Evolutionary conservation across 768 basidiomycete genomes (phyloP).

Genomic region (Amanita phalloides): DNA sequence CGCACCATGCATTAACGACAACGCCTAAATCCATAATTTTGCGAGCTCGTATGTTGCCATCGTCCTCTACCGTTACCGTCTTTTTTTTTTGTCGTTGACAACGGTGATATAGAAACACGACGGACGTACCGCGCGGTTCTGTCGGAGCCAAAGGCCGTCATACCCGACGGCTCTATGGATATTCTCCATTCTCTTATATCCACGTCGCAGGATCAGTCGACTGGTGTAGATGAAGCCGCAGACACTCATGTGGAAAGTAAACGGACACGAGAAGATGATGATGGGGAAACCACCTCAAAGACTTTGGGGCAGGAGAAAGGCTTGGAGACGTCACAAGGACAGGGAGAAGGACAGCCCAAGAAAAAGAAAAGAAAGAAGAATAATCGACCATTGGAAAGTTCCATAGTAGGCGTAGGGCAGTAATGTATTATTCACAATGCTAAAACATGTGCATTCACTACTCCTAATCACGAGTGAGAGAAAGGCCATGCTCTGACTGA

Average conservation of each 20-base stretch:
- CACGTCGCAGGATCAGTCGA: not conserved
- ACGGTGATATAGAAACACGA: slow-evolving; percentile 49
- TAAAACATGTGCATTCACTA: no score
- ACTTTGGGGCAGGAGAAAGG: not conserved
- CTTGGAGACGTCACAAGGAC: not conserved
- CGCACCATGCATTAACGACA: slow-evolving; percentile 51
- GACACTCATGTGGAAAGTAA: not conserved
- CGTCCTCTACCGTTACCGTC: not conserved
- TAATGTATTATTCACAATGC: not conserved
- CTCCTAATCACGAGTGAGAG: no score
- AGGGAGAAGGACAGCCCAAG: not conserved
- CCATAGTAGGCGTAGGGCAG: not conserved
- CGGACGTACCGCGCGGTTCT: slow-evolving; percentile 72
- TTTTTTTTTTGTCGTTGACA: not conserved
- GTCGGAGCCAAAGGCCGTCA: slow-evolving; percentile 60
- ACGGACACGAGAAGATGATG: no score
- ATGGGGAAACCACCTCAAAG: no score
- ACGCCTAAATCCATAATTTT: slow-evolving; percentile 57
- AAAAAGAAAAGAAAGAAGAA: slow-evolving; percentile 6
- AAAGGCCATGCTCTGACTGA: no score
- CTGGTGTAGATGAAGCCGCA: no score
- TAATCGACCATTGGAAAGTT: slow-evolving; percentile 1
- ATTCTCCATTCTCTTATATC: not conserved
- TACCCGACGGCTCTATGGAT: slow-evolving; percentile 24
- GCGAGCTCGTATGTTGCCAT: slow-evolving; percentile 53